A percentile compares a stretch with the other conserved stretches of the same genome.
These are phyloP conservation scores for Aphelidium insulamus DNA, from an alignment of 371 early-diverging fungal genomes.

Conservation along the genomic window DNA sequence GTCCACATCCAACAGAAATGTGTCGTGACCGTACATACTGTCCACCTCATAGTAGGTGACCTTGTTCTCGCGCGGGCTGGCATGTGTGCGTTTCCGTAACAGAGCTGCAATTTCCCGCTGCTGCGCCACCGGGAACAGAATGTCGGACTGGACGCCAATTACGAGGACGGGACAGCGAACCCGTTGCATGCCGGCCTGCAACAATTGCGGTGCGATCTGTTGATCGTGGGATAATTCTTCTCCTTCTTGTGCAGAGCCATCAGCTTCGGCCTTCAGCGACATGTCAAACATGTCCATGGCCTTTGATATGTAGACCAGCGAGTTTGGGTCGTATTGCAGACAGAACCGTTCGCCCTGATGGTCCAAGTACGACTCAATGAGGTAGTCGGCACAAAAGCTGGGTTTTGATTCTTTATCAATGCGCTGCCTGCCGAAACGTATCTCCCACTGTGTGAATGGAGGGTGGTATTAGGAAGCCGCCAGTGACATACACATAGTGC, in stretches of 20 bases:
- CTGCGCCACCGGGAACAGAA: constrained; percentile 82
- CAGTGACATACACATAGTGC: not conserved
- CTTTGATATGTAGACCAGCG: constrained; percentile 75
- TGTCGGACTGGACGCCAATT: constrained; percentile 81
- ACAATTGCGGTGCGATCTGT: constrained; percentile 21
- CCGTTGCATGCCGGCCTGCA: constrained; percentile 25
- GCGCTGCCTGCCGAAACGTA: constrained; percentile 69
- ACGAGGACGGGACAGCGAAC: constrained; percentile 58
- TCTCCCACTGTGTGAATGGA: constrained; percentile 92
- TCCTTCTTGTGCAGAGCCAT: not conserved
- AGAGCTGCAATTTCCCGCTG: constrained; percentile 83
- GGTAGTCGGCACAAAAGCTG: constrained; percentile 69
- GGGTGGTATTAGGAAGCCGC: constrained; percentile 31
- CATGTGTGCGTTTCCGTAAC: too few relatives aligned
- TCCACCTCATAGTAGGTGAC: constrained; percentile 94
- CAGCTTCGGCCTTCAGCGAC: constrained; percentile 18
- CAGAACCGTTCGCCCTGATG: constrained; percentile 86
- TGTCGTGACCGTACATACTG: constrained; percentile 88
- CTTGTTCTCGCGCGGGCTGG: constrained; percentile 56
- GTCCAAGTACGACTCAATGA: constrained; percentile 87
- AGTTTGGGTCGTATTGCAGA: constrained; percentile 81
- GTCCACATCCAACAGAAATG: constrained; percentile 72
- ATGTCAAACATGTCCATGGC: constrained; percentile 96
- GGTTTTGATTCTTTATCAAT: constrained; percentile 43
- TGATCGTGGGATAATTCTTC: constrained; percentile 13